These are phyloP conservation scores for Claviceps pazoutovae DNA, from an alignment of 2,329 filamentous ascomycete genomes.

Conservation along the genomic window DNA sequence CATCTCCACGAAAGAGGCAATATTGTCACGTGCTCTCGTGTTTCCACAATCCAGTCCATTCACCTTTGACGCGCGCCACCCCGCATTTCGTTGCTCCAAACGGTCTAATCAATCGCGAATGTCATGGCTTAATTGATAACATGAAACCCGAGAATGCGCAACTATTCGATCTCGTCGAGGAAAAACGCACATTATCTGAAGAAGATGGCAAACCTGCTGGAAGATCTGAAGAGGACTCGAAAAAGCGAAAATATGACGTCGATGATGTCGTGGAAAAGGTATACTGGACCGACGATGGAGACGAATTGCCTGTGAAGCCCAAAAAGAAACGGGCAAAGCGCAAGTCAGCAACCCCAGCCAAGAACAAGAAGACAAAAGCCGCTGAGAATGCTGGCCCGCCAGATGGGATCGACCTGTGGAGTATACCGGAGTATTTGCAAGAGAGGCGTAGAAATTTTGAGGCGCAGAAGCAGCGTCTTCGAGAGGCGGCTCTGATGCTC, in stretches of 20 bases:
- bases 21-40: constrained; percentile 3
- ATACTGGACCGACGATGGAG: constrained; percentile 45
- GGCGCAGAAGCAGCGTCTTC: constrained; percentile 39
- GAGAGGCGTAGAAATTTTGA: constrained; percentile 59
- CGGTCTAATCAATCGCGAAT: neutral
- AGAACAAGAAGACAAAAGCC: constrained; percentile 10
- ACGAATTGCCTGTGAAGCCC: constrained; percentile 42
- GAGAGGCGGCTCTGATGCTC: constrained; percentile 55
- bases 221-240: constrained; percentile 4
- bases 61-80: neutral
- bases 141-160: constrained; percentile 4
- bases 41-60: neutral
- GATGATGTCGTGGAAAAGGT: constrained; percentile 28
- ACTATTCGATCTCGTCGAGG: constrained; percentile 15
- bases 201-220: constrained; percentile 6
- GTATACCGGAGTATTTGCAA: constrained; percentile 61
- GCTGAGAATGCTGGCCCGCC: constrained; percentile 23
- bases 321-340: constrained; percentile 22
- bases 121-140: constrained; percentile 3
- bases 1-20: neutral
- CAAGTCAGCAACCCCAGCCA: constrained; percentile 15
- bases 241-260: constrained; percentile 24
- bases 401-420: constrained; percentile 34
- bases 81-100: neutral
- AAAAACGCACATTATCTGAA: constrained; percentile 12